These are phyloP conservation scores for Coemansia pectinata DNA, from an alignment of 192 early-diverging fungal species.

Conservation along the genomic window DNA sequence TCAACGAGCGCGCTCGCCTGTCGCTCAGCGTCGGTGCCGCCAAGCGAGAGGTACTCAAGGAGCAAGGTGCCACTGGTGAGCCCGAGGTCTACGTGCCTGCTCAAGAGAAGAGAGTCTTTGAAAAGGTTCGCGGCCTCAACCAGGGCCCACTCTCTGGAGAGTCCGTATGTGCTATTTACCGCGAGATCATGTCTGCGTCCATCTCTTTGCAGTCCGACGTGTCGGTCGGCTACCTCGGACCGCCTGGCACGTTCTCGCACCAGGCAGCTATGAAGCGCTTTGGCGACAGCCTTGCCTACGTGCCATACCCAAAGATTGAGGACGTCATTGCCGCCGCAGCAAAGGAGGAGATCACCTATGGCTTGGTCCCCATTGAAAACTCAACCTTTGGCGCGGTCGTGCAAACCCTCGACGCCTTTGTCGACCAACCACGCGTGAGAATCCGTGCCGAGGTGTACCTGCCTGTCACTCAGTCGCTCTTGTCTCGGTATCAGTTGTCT, in stretches of 20 bases:
- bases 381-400: constrained; percentile 86
- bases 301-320: constrained; percentile 66
- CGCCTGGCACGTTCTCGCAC: constrained; percentile 86
- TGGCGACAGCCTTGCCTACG: constrained; percentile 75
- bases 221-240: constrained; percentile 88
- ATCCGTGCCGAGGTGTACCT: constrained; percentile 83
- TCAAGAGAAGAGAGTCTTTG: constrained; percentile 76
- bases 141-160: constrained; percentile 74
- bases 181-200: constrained; percentile 88
- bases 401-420: constrained; percentile 79
- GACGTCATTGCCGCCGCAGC: constrained; percentile 82
- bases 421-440: constrained; percentile 58
- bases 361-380: constrained; percentile 95
- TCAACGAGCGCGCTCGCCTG: constrained; percentile 80
- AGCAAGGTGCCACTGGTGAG: constrained; percentile 44
- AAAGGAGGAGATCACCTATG: constrained; percentile 76
- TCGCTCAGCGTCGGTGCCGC: constrained; percentile 79
- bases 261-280: constrained; percentile 81
- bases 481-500: constrained; percentile 65
- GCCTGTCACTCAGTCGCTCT: constrained; percentile 76
- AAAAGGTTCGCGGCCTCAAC: constrained; percentile 70
- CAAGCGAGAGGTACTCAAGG: constrained; percentile 57
- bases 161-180: constrained; percentile 68
- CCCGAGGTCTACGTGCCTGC: constrained; percentile 75
- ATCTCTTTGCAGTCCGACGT: constrained; percentile 80